Percentiles rank a stretch among this genome's conserved stretches.
Conservation (phyloP, 768 basidiomycete species). For the Mrakia blollopis region DNA sequence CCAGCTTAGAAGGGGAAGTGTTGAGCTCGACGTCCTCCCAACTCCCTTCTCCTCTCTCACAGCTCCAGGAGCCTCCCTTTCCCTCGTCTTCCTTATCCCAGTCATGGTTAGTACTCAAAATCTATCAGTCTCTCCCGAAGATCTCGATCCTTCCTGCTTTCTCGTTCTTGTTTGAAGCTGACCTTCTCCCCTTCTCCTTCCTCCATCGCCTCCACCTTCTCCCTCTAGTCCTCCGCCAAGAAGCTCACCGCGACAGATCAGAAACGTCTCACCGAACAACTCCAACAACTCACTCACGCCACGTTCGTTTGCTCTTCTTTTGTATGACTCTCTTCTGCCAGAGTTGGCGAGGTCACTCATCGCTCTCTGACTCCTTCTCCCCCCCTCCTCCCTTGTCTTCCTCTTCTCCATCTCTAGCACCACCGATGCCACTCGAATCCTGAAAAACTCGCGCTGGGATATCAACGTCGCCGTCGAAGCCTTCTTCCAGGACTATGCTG, state of each 20-base stretch:
- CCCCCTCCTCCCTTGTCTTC: not conserved
- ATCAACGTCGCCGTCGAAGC: constrained; percentile 43
- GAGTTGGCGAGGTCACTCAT: not conserved
- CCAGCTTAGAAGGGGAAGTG: not conserved
- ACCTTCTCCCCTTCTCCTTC: not conserved
- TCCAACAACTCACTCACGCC: constrained; percentile 25
- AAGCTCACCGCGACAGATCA: constrained; percentile 18
- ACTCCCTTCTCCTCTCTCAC: not conserved
- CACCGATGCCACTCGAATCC: constrained; percentile 38
- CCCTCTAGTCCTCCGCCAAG: constrained; percentile 12
- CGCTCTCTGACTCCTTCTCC: not conserved
- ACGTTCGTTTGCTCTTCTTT: not conserved
- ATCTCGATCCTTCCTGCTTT: not conserved
- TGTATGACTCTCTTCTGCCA: not conserved
- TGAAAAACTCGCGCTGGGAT: constrained; percentile 41
- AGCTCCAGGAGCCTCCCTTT: not conserved
- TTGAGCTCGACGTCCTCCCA: constrained; percentile 1
- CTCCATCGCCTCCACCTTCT: not conserved
- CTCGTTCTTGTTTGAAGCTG: not conserved
- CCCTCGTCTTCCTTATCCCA: not conserved
- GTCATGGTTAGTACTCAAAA: not conserved
- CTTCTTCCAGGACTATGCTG: constrained; percentile 40
- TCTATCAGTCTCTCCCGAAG: not conserved
- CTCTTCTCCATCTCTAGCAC: constrained; percentile 29
- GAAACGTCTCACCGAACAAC: constrained; percentile 22